Base-by-base conservation (phyloP, 1,284 basidiomycete genomes). In the Pascua guehoae region DNA sequence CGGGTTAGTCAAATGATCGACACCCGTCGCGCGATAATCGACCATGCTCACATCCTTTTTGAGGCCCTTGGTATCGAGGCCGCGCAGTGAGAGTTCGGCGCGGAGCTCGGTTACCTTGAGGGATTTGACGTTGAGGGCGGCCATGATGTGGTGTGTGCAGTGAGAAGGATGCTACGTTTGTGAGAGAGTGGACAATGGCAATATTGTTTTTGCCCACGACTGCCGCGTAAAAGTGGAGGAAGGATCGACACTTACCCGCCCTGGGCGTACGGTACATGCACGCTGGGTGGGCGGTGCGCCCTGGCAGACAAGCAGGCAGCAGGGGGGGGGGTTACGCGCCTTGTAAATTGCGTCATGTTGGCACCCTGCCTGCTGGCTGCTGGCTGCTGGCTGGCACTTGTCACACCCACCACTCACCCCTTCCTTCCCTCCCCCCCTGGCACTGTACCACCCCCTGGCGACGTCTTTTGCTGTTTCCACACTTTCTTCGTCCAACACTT, bases 51-150 rank as follows among this genome's bases (percentile, higher is more conserved):
- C 74, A 45, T 74, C 73, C 58, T 74, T 73, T 63, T 78, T 78
- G 4, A 74, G 56, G 1, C 73, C 72, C 39, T 65, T 70, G 7
- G 68, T 69, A 4, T 67, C 62, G 4, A 77, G 62, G 1, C 70
- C 73, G 5, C 74, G 56, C 42, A 68, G 70, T 1, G 64, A 51
- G n/a, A 78, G 68, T 62, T 78, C 72, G 12, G 71, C 70, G 57
- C 72, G 72, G 52, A 78, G 69, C 54, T 78, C 75, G 37, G 66
- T 69, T 14, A 75, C 73, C 50, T 74, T 73, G 51, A 75, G 66
- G 0, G 48, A 39, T 10, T 47, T 41, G 47, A 63, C 46, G 53
- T 60, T 53, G 7, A 32, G 24, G 24, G 24, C 24, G 24, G 24
- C 24, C 38, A 49, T 49, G 14, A 37, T 49, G 37, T 37, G 42